Base-by-base conservation (phyloP, 2,329 filamentous ascomycete species). In the Aspergillus latus region DNA sequence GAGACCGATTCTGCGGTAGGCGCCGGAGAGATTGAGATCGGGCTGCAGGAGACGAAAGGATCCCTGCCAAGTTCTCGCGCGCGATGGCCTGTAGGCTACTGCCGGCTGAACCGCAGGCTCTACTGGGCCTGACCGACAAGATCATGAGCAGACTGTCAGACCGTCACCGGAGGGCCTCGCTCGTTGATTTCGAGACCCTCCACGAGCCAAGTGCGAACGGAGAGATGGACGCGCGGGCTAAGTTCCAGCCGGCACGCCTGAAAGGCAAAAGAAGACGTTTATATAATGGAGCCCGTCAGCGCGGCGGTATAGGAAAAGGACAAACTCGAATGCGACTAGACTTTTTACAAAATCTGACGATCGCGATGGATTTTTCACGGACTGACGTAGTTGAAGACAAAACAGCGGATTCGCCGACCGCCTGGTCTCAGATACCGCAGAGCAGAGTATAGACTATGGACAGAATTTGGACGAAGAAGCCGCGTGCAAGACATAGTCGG, bases 41-140 rank as follows among this genome's bases (percentile, higher is more conserved):
- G 47, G 37, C 50, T 45, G 58, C 39, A 39, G 55, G 49, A 58
- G 52, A 63, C 34, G 39, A 34, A 53, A 56, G 56, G 10, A 61
- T 58, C 42, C 58, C 54, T 39, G 62, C 63, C 52, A 66, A 47
- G 29, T 57, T 60, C 45, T 63, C 59, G 63, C 64, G 62, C 32
- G 58, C 54, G 57, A 68, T 55, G 59, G 61, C 50, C 61, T 64
- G 67, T 62, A 71, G 66, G 60, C 66, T 66, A 61, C 66, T 71
- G 69, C 68, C 68, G 66, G 65, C 58, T 49, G 63, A 55, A 66
- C 65, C 68, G 70, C 67, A 69, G 68, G 67, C 65, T 68, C 69
- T 64, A 66, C 64, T 52, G 21, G 64, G 54, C 47, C 66, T 52
- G 55, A 59, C 68, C 63, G 69, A 62, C 60, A 65, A 46, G 60